Percentiles rank a stretch among this genome's conserved stretches.
Evolutionary conservation across 148 eudicot genomes (phyloP).

Genomic region (Pharnaceum exiguum): DNA sequence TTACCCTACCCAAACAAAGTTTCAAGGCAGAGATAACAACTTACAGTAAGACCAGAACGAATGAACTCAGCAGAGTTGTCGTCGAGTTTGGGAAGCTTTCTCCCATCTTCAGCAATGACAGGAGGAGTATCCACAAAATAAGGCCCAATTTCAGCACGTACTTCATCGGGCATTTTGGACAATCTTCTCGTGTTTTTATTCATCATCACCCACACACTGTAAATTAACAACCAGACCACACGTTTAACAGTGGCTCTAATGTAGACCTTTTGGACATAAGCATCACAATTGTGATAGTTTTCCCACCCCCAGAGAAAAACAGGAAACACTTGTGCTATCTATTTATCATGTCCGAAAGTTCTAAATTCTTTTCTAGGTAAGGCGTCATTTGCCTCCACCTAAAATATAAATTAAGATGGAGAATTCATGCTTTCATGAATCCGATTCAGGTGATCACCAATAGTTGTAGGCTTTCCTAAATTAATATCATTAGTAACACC

Average conservation of each 20-base stretch:
- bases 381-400: no score
- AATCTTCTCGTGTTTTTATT: constrained; percentile 82
- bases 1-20: background rate
- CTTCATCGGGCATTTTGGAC: constrained; percentile 92
- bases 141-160: constrained; percentile 68
- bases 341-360: no score
- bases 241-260: background rate
- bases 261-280: background rate
- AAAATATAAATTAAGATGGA: no score
- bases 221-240: background rate
- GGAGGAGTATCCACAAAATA: constrained; percentile 83
- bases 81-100: constrained; percentile 80
- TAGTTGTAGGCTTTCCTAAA: no score
- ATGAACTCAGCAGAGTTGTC: constrained; percentile 61
- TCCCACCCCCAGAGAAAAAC: no score
- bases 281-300: no score
- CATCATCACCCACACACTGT: constrained; percentile 98
- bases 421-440: no score
- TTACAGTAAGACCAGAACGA: constrained; percentile 72
- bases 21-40: constrained; percentile 6
- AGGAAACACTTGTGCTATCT: no score
- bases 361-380: background rate
- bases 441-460: no score
- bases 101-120: constrained; percentile 67
- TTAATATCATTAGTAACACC: no score